Evolutionary conservation across 768 basidiomycete species (phyloP), one percentile per base, ranked within the genome.

Genomic region (Rubroboletus satanas): DNA sequence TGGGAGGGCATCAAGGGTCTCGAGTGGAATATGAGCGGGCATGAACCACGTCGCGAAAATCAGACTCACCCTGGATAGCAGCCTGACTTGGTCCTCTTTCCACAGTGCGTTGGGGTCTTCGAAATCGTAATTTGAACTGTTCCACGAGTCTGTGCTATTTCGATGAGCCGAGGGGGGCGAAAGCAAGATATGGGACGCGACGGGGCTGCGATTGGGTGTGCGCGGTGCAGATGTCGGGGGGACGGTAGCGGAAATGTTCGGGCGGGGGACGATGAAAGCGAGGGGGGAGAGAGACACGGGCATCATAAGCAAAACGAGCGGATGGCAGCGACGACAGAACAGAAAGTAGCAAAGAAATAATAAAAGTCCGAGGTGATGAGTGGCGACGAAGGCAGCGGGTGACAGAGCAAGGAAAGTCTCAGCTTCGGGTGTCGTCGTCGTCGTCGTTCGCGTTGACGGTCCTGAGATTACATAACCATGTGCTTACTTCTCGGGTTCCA

Each of bases 61-160:
- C 53, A 46, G 37, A 73, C 81, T 39, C 61, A 90, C 89, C 69
- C 88, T 77, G 54, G 81, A 74, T 43, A 91, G 79, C 14, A 92
- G 72, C 55, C 82, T 74, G 53, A 83, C 73, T 58, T 91, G 85
- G 49, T 92, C 90, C 42, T 79, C 78, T 64, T 79, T 86, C 90
- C 89, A 92, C 50, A 88, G 86, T 5, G 74, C 81, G 51, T 83
- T 82, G 29, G 80, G 73, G 41, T 87, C 87, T 8, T 77, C 77
- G n/a, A 77, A 75, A 57, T 81, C 81, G 61, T 77, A 76, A 57
- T 83, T 90, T 21, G 90, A 91, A 63, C 87, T 88, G 69, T 85
- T 88, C 89, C 89, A 90, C 69, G 88, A 90, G 69, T 90, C 87
- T 1, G 85, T 84, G 70, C 88, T 90, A 70, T 84, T 86, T 59